Evolutionary conservation across 192 early-diverging fungal species (phyloP), one percentile per base, ranked within the genome.

Genomic region (Dispira parvispora): DNA sequence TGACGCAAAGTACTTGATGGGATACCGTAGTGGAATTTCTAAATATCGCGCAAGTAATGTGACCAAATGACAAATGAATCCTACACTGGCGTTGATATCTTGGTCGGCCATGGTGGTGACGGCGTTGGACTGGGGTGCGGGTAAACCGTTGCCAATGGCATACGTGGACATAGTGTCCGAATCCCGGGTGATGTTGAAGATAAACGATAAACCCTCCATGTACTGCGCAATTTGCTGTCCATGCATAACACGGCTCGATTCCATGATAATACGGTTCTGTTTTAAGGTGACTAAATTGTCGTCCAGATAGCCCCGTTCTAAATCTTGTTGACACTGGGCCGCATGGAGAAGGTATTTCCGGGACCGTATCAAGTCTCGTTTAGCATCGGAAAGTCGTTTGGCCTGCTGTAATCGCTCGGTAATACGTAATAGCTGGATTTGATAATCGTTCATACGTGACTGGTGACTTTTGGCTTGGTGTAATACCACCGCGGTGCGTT

Each of bases 1-100:
- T 8, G 80, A 82, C 18, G 76, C 75, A 71, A 73, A 76, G 43
- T 65, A 63, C 50, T 66, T 70, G 16, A 82, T 81, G 9, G 74
- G 76, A 66, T 82, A 82, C 61, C 80, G 63, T 8, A 82, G 66
- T 2, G 75, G 71, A 6, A 80, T 20, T 8, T 77, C 65, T 6
- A 82, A 52, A 42, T 77, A 77, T 45, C 61, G 63, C 3, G 80
- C 73, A 3, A 82, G 32, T 43, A 77, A 46, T 23, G 32, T 50
- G 25, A 80, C 62, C 9, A 76, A 55, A 61, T 82, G 80, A 20
- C 52, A 12, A 8, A 53, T 8, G 20, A 23, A 53, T 18, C 52
- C 52, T n/a, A 53, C 52, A 25, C 10, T n/a, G n/a, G 52, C 52
- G 52, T 53, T 53, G 10, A 53, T n/a, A 23, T 53, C 52, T 25